Evolutionary conservation across 352 stramenopile species (phyloP).

Genomic region (Globisporangium mamillatum): DNA sequence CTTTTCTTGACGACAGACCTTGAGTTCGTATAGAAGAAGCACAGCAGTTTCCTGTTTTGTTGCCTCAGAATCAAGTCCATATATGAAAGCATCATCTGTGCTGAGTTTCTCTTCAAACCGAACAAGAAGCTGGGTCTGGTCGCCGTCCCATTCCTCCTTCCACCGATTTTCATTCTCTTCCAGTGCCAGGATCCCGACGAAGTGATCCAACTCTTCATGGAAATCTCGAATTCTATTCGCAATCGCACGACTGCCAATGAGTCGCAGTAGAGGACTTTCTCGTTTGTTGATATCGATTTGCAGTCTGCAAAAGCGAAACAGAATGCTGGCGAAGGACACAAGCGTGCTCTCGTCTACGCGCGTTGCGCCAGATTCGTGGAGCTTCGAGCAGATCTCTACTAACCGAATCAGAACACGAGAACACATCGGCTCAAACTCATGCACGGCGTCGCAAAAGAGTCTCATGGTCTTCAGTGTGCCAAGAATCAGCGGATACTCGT

Average conservation of each 20-base stretch:
- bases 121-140: neutral
- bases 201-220: neutral
- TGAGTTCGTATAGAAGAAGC: neutral
- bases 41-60: neutral
- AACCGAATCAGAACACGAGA: neutral
- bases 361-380: neutral
- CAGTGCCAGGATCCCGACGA: neutral
- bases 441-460: neutral
- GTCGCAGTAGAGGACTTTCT: neutral
- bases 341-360: neutral
- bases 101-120: neutral
- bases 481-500: neutral
- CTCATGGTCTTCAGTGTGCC: neutral
- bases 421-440: neutral
- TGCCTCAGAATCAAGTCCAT: neutral
- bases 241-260: neutral
- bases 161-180: neutral
- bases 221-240: neutral
- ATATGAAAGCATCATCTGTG: neutral
- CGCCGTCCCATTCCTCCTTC: neutral
- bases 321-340: neutral
- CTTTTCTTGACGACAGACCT: neutral
- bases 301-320: conserved; percentile 1
- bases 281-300: neutral
- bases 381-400: neutral